Evolutionary conservation across 331 rosid genomes (phyloP), one percentile per base, ranked within the genome.

Genomic region (Malus hybrid): DNA sequence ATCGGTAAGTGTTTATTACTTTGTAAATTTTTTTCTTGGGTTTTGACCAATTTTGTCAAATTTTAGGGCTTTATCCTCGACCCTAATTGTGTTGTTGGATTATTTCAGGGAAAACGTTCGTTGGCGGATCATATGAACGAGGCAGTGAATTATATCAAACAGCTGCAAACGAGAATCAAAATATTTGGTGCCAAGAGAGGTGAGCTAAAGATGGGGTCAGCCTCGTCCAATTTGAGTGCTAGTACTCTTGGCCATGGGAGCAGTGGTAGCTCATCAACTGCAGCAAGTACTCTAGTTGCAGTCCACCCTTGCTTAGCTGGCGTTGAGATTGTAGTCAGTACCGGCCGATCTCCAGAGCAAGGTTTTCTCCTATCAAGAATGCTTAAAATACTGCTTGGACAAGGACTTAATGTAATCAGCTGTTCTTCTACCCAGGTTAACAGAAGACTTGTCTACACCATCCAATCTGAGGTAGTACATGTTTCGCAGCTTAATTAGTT

Each of bases 21-120:
- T 59, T 55, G 10, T 55, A 7, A 55, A 20, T 7, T 18, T 19
- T 55, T 55, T 42, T 42, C 22, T 55, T 55, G 24, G 60, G 11
- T 54, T n/a, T 59, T 59, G 24, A 42, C 13, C 22, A 19, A 9
- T 20, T 20, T 57, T 57, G 28, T 20, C 29, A 57, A 57, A 3
- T 20, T 20, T 57, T 20, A 15, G 59, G 59, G 59, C 20, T 6
- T 52, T 52, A 54, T 54, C 20, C 59, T 54, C 4, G 59, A 54
- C 8, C n/a, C 2, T 54, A 22, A 28, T 62, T 3, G 36, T 32
- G 18, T 73, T 39, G 50, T 39, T 69, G 50, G 61, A 6, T 18
- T 57, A 34, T 68, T 59, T 65, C 64, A 88, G 93, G 96, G 96
- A 76, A 90, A 88, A 59, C 87, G 90, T 46, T 83, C 91, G 15